Evolutionary conservation across 768 basidiomycete species (phyloP), one percentile per base, ranked within the genome.

Genomic region (Russula compacta): DNA sequence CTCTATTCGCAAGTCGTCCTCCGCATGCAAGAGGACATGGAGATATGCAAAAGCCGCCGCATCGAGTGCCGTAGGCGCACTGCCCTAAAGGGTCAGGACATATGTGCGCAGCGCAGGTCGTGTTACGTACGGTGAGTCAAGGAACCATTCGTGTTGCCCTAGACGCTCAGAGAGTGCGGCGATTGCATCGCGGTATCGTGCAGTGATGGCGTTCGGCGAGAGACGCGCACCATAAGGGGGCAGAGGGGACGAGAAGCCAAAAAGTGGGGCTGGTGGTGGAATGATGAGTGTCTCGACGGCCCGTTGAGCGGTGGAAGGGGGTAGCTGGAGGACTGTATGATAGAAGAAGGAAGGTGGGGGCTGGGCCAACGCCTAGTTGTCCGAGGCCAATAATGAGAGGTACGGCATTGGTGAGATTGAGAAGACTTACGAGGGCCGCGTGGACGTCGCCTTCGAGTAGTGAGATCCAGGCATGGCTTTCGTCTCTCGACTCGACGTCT

Each of bases 21-120:
- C 69, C n/a, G 70, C 67, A 51, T 83, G 74, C 6, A 89, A 73
- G 24, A 90, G 78, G 56, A 76, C 77, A 70, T 91, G 84, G 12
- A 93, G 75, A 67, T 93, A 93, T 1, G 91, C 90, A 69, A 92
- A 93, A 6, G 81, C 76, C 47, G 92, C 81, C 2, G 91, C 90
- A 69, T 93, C 91, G 14, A 93, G 81, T 0, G 86, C 80, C 1
- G 91, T 93, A 21, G 91, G 87, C 29, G 77, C 76, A 52, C 90
- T 93, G 59, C 10, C 19, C 39, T 17, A 15, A 52, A 29, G 24
- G 36, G 40, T 46, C 63, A 46, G 38, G 9, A 60, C n/a, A 33
- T 39, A 32, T 48, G 43, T n/a, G 21, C 11, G 33, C 49, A 9
- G 42, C 14, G 57, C 6, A 48, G 49, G 43, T 54, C 42, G 51